Evolutionary conservation across 805 yeast species (phyloP).

Genomic region (Wickerhamomyces sydowiorum): DNA sequence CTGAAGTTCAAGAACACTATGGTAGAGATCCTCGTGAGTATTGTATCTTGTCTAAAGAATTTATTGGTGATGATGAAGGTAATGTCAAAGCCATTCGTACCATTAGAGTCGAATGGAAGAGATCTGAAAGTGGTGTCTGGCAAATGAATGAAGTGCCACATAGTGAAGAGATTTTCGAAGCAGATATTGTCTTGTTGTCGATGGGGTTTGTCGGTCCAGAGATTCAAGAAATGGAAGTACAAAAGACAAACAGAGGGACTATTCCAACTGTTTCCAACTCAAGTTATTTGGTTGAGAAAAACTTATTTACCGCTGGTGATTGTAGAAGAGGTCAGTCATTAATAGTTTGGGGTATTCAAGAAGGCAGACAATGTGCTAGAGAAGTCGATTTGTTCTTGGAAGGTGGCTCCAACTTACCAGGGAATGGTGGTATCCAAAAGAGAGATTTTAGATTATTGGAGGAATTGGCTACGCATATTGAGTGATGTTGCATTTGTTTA

Average conservation of each 20-base stretch:
- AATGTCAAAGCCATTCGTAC: constrained; percentile 94
- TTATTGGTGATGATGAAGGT: constrained; percentile 91
- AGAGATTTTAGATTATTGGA: constrained; percentile 74
- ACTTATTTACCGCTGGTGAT: constrained; percentile 94
- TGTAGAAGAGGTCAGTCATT: constrained; percentile 98
- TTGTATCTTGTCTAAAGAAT: constrained; percentile 91
- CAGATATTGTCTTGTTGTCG: constrained; percentile 87
- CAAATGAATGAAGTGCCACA: constrained; percentile 98
- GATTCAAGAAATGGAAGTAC: constrained; percentile 59
- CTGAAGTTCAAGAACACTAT: constrained; percentile 90
- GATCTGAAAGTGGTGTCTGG: constrained; percentile 95
- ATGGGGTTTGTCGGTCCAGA: constrained; percentile 99
- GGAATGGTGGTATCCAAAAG: constrained; percentile 87
- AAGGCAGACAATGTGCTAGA: constrained; percentile 97
- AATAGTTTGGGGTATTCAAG: constrained; percentile 99
- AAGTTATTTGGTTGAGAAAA: constrained; percentile 64
- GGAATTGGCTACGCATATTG: constrained; percentile 47
- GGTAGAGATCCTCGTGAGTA: constrained; percentile 98
- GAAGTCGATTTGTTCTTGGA: constrained; percentile 78
- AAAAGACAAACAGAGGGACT: constrained; percentile 81
- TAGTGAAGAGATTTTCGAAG: constrained; percentile 89
- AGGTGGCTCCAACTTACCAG: constrained; percentile 82
- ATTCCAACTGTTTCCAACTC: constrained; percentile 51
- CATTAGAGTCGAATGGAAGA: constrained; percentile 97
- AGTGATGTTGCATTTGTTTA: background rate